Base-by-base conservation (phyloP, 1,139 yeast species). In the Hemisphaericaspora xylanilytica region DNA sequence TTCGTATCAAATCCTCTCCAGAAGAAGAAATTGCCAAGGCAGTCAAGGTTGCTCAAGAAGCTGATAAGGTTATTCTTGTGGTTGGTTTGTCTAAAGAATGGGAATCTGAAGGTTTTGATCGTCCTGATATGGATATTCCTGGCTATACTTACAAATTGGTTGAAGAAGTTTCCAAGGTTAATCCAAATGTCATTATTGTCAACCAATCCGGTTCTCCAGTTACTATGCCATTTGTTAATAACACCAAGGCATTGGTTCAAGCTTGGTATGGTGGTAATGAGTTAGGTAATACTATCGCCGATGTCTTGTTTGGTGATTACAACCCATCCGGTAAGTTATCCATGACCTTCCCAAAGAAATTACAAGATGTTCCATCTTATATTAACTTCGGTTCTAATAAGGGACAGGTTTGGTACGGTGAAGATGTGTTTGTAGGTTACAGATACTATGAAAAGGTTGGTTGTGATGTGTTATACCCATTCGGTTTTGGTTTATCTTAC, bases 171-270 rank as follows among this genome's bases (percentile, higher is more conserved):
- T 41, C 66, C 27, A 62, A 61, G 34, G 82, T 64, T 33, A 78
- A 78, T 49, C 68, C 71, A 28, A 74, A 78, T 50, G 67, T 74
- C 8, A 70, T 77, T 16, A 63, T 79, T 33, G 81, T 79, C 18
- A 72, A 76, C 56, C 84, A 79, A 54, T 70, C 81, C 3, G 85
- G 85, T 38, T 68, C 82, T 9, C 85, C 86, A 1, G 83, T 80
- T 21, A 64, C 73, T 26, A 64, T 80, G 69, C 81, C 82, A 22
- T 79, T 84, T 82, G 53, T 64, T 11, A 57, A 66, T 29, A 55
- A 70, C 17, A 75, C 70, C 13, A 66, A 65, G 39, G 75, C 75
- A 4, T 49, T 79, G 28, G 58, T 79, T 6, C 84, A 80, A 41
- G 78, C 67, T 8, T 65, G 71, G 71, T 65, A 57, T 42, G 70